Percentiles rank a stretch among this genome's conserved stretches.
Evolutionary conservation across 345 rosid genomes (phyloP).

Genomic region (Anacardium occidentale): DNA sequence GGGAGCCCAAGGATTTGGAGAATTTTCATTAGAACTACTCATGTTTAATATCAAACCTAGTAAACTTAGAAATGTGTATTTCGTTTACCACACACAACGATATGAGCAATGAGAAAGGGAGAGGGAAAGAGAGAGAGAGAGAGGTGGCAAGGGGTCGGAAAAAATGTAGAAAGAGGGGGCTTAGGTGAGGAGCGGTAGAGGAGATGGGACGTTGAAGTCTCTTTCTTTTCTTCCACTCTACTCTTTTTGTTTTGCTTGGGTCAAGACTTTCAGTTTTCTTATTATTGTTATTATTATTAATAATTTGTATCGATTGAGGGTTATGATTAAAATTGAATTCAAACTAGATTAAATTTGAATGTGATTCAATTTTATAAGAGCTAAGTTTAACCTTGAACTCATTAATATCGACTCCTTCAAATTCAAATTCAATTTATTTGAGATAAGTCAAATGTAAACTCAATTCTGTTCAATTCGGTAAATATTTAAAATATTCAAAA

Average conservation of each 20-base stretch:
- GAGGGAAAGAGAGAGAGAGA: constrained; percentile 5
- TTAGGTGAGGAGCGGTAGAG: constrained; percentile 40
- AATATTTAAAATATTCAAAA: no score
- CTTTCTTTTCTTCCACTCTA: constrained; percentile 28
- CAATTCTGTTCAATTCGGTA: no score
- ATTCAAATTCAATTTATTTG: no score
- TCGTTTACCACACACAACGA: no score
- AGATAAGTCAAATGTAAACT: no score
- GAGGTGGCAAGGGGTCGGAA: not conserved
- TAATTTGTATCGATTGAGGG: not conserved
- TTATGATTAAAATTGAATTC: no score
- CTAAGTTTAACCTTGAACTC: no score
- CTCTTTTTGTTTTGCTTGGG: constrained; percentile 11
- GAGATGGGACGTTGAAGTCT: constrained; percentile 20
- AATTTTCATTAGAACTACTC: constrained; percentile 35
- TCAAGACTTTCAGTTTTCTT: not conserved
- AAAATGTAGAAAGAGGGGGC: constrained; percentile 7
- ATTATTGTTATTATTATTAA: not conserved
- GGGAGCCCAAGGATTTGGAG: constrained; percentile 50
- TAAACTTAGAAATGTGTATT: constrained; percentile 1
- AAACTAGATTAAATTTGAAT: no score
- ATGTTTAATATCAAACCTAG: constrained; percentile 24
- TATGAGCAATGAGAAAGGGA: not conserved
- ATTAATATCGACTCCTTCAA: no score
- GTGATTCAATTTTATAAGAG: no score